phyloP scores from a whole-genome alignment of 208 protist species.

The Acanthamoeba divionensis region DNA sequence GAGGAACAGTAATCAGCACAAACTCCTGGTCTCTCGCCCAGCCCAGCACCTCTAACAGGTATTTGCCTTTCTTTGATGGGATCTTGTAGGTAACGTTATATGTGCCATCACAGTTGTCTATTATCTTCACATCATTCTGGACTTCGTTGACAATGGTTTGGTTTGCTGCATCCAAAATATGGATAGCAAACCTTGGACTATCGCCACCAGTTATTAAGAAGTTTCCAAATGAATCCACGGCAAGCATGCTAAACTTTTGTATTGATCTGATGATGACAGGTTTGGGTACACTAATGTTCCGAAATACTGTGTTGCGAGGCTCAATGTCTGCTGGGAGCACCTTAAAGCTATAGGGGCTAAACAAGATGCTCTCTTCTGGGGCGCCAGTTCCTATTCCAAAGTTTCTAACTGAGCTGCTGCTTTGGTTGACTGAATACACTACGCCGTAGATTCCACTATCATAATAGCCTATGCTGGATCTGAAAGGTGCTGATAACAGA shows the following conservation, averaged over 20 bases:
- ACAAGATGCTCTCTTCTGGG: too few relatives aligned
- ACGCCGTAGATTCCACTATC: too few relatives aligned
- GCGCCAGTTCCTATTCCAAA: too few relatives aligned
- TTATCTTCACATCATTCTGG: neutral
- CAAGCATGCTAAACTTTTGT: neutral
- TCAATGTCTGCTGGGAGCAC: neutral
- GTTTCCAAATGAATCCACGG: neutral
- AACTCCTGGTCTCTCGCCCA: neutral
- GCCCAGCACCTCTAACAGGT: neutral
- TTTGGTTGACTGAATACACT: too few relatives aligned
- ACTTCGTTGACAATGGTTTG: neutral
- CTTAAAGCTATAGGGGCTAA: neutral
- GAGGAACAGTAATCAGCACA: neutral
- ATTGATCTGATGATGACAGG: neutral
- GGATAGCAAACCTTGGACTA: neutral
- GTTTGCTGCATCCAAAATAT: neutral
- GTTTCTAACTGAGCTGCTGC: too few relatives aligned
- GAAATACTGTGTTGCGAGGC: neutral
- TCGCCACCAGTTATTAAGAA: neutral
- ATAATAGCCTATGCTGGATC: too few relatives aligned
- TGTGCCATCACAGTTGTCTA: slow-evolving; percentile 41
- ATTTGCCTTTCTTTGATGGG: neutral
- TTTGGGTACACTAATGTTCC: neutral
- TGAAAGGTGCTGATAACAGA: too few relatives aligned
- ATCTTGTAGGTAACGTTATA: neutral